Evolutionary conservation across 352 stramenopile genomes (phyloP).

Genomic region (Blastocystis sp.): DNA sequence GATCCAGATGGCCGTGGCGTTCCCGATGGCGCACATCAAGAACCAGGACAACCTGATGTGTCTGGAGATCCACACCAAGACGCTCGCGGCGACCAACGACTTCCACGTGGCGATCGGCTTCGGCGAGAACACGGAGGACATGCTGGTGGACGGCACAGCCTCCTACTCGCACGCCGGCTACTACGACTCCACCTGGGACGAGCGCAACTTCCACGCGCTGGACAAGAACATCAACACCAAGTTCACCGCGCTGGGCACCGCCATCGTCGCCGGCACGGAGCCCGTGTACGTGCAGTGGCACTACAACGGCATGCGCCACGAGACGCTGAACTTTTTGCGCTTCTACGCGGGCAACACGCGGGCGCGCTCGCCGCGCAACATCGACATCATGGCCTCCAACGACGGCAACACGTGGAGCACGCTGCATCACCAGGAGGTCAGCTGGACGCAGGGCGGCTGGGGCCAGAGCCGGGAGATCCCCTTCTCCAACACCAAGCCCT

Average conservation of each 20-base stretch:
- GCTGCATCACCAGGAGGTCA: neutral
- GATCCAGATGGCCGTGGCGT: neutral
- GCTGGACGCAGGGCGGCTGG: neutral
- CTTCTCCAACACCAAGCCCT: constrained; percentile 12
- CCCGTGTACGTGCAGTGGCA: neutral
- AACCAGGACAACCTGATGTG: constrained; percentile 30
- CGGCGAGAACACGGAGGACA: neutral
- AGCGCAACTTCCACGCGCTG: neutral
- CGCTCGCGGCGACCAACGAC: neutral
- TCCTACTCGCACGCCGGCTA: neutral
- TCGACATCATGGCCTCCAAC: neutral
- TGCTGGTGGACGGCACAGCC: neutral
- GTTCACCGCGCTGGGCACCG: neutral
- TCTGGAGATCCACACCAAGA: constrained; percentile 49
- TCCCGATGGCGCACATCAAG: neutral
- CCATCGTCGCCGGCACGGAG: neutral
- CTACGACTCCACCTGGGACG: neutral
- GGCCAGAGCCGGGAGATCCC: neutral
- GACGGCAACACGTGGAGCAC: neutral
- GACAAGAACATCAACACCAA: constrained; percentile 51
- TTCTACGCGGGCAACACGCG: constrained; percentile 22
- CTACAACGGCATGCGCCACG: neutral
- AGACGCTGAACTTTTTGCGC: neutral
- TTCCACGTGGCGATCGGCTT: constrained; percentile 1
- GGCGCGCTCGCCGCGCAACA: constrained; percentile 9